These are phyloP conservation scores for Penicillium longicatenatum DNA, from an alignment of 495 filamentous ascomycete species.

Conservation along the genomic window DNA sequence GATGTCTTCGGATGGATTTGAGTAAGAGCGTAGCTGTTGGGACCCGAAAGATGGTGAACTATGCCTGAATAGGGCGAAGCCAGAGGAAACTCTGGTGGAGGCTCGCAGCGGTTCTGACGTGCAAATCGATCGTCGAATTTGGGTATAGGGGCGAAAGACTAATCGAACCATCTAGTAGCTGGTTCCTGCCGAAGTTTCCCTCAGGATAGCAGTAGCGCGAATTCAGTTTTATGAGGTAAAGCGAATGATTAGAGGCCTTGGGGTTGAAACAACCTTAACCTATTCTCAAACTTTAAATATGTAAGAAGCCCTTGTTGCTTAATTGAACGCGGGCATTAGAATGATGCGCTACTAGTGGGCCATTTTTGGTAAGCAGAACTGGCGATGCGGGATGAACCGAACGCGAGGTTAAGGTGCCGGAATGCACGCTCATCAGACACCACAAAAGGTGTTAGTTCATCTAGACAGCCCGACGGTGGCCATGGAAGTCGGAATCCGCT, in stretches of 20 bases:
- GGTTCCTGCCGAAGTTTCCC: constrained; percentile 15
- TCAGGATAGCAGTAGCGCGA: constrained; percentile 11
- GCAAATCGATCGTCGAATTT: constrained; percentile 74
- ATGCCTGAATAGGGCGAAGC: constrained; percentile 75
- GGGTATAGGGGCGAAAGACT: constrained; percentile 65
- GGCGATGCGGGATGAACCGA: constrained; percentile 69
- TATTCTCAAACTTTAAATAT: constrained; percentile 80
- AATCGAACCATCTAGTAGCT: constrained; percentile 65
- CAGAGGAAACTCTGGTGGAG: constrained; percentile 77
- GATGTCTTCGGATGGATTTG: constrained; percentile 76
- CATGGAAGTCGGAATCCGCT: constrained; percentile 67
- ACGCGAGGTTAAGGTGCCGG: constrained; percentile 71
- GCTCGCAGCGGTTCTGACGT: constrained; percentile 73
- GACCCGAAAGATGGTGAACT: constrained; percentile 61
- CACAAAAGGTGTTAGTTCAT: constrained; percentile 67
- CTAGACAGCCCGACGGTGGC: constrained; percentile 64
- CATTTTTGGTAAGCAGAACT: constrained; percentile 74
- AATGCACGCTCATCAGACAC: constrained; percentile 72
- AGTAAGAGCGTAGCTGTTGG: constrained; percentile 73
- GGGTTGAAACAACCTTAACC: constrained; percentile 72
- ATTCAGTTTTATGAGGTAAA: constrained; percentile 13
- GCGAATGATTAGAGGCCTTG: constrained; percentile 35
- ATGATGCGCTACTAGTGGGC: constrained; percentile 66
- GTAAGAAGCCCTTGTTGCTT: constrained; percentile 73
- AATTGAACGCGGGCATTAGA: constrained; percentile 68